Percentiles rank a stretch among this genome's conserved stretches.
Conservation (phyloP, 2,329 filamentous ascomycete genomes). For the Fusarium algeriense region DNA sequence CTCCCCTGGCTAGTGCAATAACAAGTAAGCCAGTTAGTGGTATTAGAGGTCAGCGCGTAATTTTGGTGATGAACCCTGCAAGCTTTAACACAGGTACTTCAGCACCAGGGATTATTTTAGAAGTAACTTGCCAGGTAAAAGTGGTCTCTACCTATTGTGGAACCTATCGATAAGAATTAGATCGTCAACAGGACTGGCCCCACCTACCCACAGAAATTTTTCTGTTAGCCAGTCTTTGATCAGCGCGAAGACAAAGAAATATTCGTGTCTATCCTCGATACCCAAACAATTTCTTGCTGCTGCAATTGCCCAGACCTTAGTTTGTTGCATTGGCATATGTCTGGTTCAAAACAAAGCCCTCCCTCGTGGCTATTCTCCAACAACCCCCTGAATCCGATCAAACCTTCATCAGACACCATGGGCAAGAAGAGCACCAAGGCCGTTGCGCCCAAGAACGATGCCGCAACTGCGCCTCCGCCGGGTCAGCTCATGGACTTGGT, state of each 20-base stretch:
- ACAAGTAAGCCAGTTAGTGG: not conserved
- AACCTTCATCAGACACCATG: slow-evolving; percentile 48
- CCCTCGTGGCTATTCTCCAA: slow-evolving; percentile 61
- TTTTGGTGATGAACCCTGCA: rapidly evolving
- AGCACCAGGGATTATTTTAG: not conserved
- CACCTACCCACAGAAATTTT: slow-evolving; percentile 47
- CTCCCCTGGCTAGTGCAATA: slow-evolving; percentile 1
- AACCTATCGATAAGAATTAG: slow-evolving; percentile 32
- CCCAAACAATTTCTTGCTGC: slow-evolving; percentile 11
- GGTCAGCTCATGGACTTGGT: slow-evolving; percentile 75
- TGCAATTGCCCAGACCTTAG: slow-evolving; percentile 9
- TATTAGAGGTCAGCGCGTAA: not conserved
- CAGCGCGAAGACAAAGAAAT: slow-evolving; percentile 25
- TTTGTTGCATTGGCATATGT: slow-evolving; percentile 49
- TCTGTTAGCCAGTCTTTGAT: slow-evolving; percentile 30
- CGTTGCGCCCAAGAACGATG: slow-evolving; percentile 37
- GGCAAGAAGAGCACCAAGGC: slow-evolving; percentile 48
- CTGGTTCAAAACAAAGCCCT: slow-evolving; percentile 47
- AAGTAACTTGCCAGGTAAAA: not conserved
- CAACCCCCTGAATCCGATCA: slow-evolving; percentile 49
- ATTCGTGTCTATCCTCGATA: slow-evolving; percentile 18
- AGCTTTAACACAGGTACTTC: not conserved
- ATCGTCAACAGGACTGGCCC: slow-evolving; percentile 31
- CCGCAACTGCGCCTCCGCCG: slow-evolving; percentile 57
- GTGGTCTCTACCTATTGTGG: not conserved